Percentiles rank a stretch among this genome's conserved stretches.
Evolutionary conservation across 768 basidiomycete genomes (phyloP).

Genomic region (Lentinula sp.): DNA sequence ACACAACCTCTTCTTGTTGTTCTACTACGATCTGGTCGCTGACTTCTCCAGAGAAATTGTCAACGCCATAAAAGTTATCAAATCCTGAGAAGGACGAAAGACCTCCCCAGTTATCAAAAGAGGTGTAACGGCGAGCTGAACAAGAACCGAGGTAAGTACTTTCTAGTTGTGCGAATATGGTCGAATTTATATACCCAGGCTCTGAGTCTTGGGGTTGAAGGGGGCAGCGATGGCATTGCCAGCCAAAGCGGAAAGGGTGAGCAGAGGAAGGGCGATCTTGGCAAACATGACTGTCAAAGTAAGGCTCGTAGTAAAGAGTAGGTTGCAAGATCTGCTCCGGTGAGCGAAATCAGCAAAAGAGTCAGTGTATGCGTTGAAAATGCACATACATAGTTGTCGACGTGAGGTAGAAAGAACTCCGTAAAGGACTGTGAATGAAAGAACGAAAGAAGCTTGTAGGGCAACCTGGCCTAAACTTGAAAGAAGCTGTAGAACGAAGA

Average conservation of each 20-base stretch:
- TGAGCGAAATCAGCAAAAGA: background rate
- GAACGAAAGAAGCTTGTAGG: background rate
- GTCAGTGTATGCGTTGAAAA: background rate
- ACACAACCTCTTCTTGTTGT: constrained; percentile 30
- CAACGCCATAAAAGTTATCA: constrained; percentile 40
- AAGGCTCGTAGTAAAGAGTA: background rate
- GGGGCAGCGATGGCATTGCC: constrained; percentile 23
- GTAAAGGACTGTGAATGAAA: background rate
- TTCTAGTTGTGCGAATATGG: background rate
- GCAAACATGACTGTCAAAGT: constrained; percentile 27
- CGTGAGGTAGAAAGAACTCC: background rate
- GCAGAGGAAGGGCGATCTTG: constrained; percentile 26
- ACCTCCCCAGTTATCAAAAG: constrained; percentile 31
- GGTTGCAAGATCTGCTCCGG: too few relatives aligned
- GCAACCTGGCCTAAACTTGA: background rate
- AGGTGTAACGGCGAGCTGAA: constrained; percentile 7
- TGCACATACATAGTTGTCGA: background rate
- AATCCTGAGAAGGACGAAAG: constrained; percentile 29
- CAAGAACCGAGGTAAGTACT: background rate
- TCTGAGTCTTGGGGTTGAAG: constrained; percentile 16
- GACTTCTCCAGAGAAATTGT: constrained; percentile 34
- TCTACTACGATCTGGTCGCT: constrained; percentile 29
- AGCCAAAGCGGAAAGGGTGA: constrained; percentile 25
- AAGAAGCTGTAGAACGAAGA: background rate
- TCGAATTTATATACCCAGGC: constrained; percentile 17